Evolutionary conservation across 208 protist species (phyloP).

Genomic region (Trypanosoma cruzi): DNA sequence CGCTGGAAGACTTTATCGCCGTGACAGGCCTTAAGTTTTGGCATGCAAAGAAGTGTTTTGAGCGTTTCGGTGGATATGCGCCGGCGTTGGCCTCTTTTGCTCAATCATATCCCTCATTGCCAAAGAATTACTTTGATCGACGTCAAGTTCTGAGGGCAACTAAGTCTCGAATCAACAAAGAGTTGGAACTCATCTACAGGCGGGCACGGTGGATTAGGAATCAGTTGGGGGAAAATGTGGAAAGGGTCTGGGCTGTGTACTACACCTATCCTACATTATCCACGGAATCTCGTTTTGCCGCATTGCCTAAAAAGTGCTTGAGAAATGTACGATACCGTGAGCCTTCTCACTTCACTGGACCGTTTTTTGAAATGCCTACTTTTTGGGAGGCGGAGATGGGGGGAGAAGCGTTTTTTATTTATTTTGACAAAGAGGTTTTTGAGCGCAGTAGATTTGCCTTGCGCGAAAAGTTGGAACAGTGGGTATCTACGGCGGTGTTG

Average conservation of each 20-base stretch:
- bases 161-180: constrained; percentile 52
- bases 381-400: constrained; percentile 87
- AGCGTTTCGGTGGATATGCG: constrained; percentile 55
- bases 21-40: constrained; percentile 65
- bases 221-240: constrained; percentile 37
- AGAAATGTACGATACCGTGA: constrained; percentile 52
- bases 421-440: constrained; percentile 80
- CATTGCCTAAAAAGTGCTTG: background rate
- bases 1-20: constrained; percentile 48
- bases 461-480: constrained; percentile 61
- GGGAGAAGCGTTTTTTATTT: constrained; percentile 60
- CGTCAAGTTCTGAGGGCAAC: background rate
- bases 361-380: constrained; percentile 77
- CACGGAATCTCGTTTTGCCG: background rate
- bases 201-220: constrained; percentile 59
- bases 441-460: constrained; percentile 57
- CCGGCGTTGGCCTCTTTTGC: constrained; percentile 79
- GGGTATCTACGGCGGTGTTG: constrained; percentile 59
- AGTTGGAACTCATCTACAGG: constrained; percentile 64
- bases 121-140: constrained; percentile 52
- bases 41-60: constrained; percentile 63
- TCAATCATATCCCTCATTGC: constrained; percentile 58
- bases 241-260: constrained; percentile 61
- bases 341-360: constrained; percentile 80
- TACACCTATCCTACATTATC: constrained; percentile 13